Percentiles rank a stretch among this genome's conserved stretches.
phyloP scores from a whole-genome alignment of 148 eudicot genomes.

The Camellia japonica region DNA sequence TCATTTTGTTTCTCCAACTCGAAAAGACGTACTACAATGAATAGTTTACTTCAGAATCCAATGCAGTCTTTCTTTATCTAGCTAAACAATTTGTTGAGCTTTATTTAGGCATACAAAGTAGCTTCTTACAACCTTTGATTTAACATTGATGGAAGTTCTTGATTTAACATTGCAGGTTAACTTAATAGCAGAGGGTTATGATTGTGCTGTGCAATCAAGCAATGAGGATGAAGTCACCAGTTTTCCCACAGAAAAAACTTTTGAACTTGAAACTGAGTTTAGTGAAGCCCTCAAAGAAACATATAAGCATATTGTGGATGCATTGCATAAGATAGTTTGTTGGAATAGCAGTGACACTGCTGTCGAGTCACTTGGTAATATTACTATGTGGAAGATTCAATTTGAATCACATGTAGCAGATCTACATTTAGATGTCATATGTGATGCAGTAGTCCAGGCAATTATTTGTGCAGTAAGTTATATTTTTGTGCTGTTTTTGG shows the following conservation, averaged over 20 bases:
- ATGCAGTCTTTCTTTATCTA: neutral
- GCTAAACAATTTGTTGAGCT: neutral
- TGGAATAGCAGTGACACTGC: slow-evolving; percentile 27
- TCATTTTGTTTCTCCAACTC: neutral
- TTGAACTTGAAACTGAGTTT: slow-evolving; percentile 37
- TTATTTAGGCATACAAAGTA: neutral
- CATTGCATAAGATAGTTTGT: slow-evolving; percentile 42
- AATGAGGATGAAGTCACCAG: slow-evolving; percentile 9
- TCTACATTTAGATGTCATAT: slow-evolving; percentile 53
- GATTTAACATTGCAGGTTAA: slow-evolving; percentile 41
- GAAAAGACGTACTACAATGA: neutral
- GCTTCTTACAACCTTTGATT: neutral
- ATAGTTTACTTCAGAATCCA: neutral
- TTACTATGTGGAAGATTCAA: slow-evolving; percentile 48
- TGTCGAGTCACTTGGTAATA: slow-evolving; percentile 43
- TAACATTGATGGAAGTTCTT: neutral
- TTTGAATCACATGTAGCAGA: slow-evolving; percentile 49
- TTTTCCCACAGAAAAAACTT: slow-evolving; percentile 14
- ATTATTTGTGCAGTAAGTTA: slow-evolving; percentile 58
- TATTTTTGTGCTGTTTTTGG: neutral
- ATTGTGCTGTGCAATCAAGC: slow-evolving; percentile 22
- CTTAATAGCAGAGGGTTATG: slow-evolving; percentile 38
- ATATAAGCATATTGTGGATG: slow-evolving; percentile 31
- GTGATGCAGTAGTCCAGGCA: slow-evolving; percentile 45
- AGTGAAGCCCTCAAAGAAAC: slow-evolving; percentile 34